Conservation (phyloP, 192 early-diverging fungal genomes). For the Coemansia sp. region DNA sequence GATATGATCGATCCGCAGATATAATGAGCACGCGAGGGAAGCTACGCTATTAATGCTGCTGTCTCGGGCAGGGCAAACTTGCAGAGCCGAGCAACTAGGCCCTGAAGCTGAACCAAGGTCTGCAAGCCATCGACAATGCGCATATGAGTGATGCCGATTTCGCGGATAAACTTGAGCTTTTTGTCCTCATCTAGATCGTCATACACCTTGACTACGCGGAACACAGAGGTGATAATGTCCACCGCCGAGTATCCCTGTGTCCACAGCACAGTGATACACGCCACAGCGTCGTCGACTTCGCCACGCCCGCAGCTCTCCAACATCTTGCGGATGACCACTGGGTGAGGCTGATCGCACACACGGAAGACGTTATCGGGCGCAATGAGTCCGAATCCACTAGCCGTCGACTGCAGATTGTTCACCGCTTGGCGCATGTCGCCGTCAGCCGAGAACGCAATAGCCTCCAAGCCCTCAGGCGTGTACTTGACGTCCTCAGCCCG, state of each 20-base stretch:
- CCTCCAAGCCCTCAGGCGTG: conserved; percentile 87
- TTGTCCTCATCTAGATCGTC: conserved; percentile 76
- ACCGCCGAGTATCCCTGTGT: conserved; percentile 82
- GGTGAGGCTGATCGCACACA: conserved; percentile 97
- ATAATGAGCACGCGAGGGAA: neutral
- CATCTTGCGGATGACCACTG: conserved; percentile 75
- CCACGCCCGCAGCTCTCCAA: conserved; percentile 70
- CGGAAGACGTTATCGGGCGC: conserved; percentile 92
- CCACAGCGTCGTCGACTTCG: conserved; percentile 73
- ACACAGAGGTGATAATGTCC: conserved; percentile 91
- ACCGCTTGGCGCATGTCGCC: conserved; percentile 99
- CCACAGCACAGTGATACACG: conserved; percentile 74
- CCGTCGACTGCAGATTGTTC: conserved; percentile 93
- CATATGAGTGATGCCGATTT: conserved; percentile 94
- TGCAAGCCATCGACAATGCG: conserved; percentile 86
- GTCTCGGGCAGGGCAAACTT: conserved; percentile 36
- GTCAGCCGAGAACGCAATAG: conserved; percentile 93
- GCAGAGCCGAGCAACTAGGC: conserved; percentile 73
- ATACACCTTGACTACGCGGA: conserved; percentile 84
- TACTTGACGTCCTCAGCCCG: conserved; percentile 81
- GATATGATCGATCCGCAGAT: neutral
- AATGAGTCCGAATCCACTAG: conserved; percentile 83
- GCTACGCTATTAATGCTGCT: conserved; percentile 14
- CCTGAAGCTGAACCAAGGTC: conserved; percentile 83
- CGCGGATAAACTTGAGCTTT: conserved; percentile 87